phyloP scores from a whole-genome alignment of 2,329 filamentous ascomycete species.

The Purpureocillium lavendulum region DNA sequence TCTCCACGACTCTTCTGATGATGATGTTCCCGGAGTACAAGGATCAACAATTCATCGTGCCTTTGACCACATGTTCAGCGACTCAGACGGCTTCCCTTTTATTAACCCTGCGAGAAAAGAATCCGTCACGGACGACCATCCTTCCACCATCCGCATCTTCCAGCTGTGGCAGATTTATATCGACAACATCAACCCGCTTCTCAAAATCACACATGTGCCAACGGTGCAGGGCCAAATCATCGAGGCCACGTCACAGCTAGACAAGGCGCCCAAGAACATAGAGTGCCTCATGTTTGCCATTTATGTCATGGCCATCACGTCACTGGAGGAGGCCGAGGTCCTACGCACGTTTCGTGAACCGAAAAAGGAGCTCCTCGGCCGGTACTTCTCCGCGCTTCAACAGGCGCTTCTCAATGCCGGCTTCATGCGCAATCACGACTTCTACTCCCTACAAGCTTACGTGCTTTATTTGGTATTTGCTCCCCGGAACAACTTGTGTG shows the following conservation, averaged over 20 bases:
- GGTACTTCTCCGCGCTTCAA: constrained; percentile 50
- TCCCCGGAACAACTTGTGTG: background rate
- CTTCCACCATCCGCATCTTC: constrained; percentile 50
- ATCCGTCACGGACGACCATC: constrained; percentile 40
- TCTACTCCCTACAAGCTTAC: constrained; percentile 59
- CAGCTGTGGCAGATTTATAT: constrained; percentile 63
- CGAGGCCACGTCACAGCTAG: constrained; percentile 47
- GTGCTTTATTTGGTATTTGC: constrained; percentile 55
- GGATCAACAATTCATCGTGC: constrained; percentile 47
- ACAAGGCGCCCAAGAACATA: constrained; percentile 45
- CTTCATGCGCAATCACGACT: constrained; percentile 57
- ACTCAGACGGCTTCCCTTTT: constrained; percentile 50
- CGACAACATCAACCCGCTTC: constrained; percentile 59
- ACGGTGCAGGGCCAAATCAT: constrained; percentile 58
- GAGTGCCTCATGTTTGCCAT: constrained; percentile 63
- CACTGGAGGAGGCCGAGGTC: constrained; percentile 49
- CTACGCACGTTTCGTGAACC: constrained; percentile 43
- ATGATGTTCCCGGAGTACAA: constrained; percentile 40
- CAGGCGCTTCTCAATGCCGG: constrained; percentile 58
- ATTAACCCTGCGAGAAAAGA: constrained; percentile 36
- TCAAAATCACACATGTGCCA: constrained; percentile 61
- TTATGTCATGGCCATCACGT: constrained; percentile 50
- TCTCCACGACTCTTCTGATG: constrained; percentile 46
- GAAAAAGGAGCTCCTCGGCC: constrained; percentile 39
- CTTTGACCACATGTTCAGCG: constrained; percentile 50